Base-by-base conservation (phyloP, 805 yeast genomes). In the Pichia paraexigua region DNA sequence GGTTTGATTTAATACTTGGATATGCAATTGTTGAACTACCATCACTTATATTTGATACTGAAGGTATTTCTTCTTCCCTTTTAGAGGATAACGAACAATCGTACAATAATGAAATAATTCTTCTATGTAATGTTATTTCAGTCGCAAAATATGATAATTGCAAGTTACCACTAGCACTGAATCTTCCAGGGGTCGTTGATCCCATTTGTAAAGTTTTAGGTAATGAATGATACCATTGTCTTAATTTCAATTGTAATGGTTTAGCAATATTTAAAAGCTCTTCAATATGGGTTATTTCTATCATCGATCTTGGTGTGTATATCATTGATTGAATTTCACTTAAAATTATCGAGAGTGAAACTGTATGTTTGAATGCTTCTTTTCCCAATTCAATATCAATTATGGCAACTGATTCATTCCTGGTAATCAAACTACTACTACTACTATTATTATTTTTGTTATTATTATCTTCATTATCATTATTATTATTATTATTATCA, bases 121-220 rank as follows among this genome's bases (percentile, higher is more conserved):
- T 81, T 47, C 97, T 71, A 65, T 91, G 97, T 24, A 91, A 71
- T 0, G 94, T 85, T 40, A 91, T 79, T 63, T 91, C 98, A 0
- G 95, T 85, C 0, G 95, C 92, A 68, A 90, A 87, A 65, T 91
- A 91, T 1, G 95, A 85, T 45, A 91, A 68, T 51, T 90, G 95
- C 47, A 91, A 70, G 56, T 85, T 82, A 0, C 95, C 92, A 63
- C 85, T 83, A 17, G 91, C 77, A 60, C 83, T 85, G 50, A 83
- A 75, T 58, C 78, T 80, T 43, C 87, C 71, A 10, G 84, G 80
- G 53, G 75, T 78, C 15, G 78, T 73, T 1, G 81, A 69, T 50
- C 68, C 75, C 87, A 82, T 84, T 53, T 82, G 89, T 37, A 83
- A 67, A 58, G 75, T 80, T 25, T 70, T 69, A 1, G 89, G 94